Evolutionary conservation across 1,284 basidiomycete species (phyloP).

Genomic region (Ceratobasidium papillatum): DNA sequence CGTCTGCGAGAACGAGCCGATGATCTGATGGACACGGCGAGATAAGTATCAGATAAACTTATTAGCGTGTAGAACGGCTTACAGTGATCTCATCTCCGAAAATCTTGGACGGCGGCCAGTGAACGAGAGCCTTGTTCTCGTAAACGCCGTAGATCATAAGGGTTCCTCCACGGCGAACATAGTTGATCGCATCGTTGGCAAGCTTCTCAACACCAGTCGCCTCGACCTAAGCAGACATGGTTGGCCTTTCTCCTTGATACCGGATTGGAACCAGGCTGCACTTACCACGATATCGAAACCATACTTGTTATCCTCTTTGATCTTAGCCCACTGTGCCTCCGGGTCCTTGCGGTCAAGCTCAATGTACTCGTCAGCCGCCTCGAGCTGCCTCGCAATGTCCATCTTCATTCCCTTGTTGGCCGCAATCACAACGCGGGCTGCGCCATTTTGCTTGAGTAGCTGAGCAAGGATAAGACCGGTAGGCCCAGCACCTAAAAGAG

Average conservation of each 20-base stretch:
- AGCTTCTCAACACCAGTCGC: constrained; percentile 85
- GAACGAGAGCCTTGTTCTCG: constrained; percentile 74
- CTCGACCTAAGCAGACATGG: constrained; percentile 61
- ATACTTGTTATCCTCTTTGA: constrained; percentile 81
- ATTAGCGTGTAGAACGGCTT: constrained; percentile 45
- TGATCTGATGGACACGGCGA: constrained; percentile 61
- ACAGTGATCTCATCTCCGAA: constrained; percentile 86
- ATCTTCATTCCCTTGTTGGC: constrained; percentile 90
- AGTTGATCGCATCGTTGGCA: constrained; percentile 82
- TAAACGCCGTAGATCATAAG: constrained; percentile 70
- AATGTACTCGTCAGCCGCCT: constrained; percentile 81
- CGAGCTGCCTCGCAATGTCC: constrained; percentile 77
- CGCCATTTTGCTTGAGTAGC: constrained; percentile 84
- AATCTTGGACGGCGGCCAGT: constrained; percentile 86
- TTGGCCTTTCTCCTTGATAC: background rate
- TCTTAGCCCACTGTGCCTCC: constrained; percentile 77
- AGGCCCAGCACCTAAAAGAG: constrained; percentile 68
- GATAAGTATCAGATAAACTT: constrained; percentile 1
- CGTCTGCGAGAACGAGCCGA: constrained; percentile 86
- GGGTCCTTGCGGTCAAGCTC: constrained; percentile 81
- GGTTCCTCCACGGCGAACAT: constrained; percentile 80
- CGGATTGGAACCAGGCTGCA: background rate
- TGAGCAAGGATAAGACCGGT: constrained; percentile 87
- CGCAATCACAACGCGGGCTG: constrained; percentile 75
- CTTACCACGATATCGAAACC: constrained; percentile 86